phyloP scores from a whole-genome alignment of 2,329 filamentous ascomycete species.

The Ceratocystis alfenasii region DNA sequence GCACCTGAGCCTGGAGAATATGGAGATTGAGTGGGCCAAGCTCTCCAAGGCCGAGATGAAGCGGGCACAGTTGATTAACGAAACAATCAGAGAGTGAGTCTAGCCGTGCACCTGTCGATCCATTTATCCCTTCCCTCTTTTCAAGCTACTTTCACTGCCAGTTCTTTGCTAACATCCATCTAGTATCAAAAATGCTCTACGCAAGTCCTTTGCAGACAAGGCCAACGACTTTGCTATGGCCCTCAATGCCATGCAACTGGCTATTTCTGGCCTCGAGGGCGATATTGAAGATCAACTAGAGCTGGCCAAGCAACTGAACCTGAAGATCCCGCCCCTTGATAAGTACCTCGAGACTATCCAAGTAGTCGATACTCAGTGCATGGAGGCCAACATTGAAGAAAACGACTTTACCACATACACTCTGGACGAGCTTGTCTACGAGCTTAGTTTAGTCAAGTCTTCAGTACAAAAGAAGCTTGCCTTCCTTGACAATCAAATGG shows the following conservation, averaged over 20 bases:
- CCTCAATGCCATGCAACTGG: constrained; percentile 84
- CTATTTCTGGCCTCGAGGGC: constrained; percentile 92
- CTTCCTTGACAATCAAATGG: constrained; percentile 97
- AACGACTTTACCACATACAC: constrained; percentile 99
- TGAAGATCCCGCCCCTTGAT: constrained; percentile 79
- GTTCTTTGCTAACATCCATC: neutral
- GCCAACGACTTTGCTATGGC: constrained; percentile 96
- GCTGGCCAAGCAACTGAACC: constrained; percentile 74
- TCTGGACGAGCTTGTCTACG: constrained; percentile 90
- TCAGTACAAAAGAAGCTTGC: constrained; percentile 92
- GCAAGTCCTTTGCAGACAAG: constrained; percentile 90
- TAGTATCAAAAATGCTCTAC: constrained; percentile 87
- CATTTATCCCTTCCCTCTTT: neutral
- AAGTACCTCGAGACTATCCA: constrained; percentile 81
- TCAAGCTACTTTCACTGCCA: neutral
- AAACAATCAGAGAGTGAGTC: constrained; percentile 82
- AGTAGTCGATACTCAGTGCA: constrained; percentile 74
- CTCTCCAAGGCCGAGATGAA: constrained; percentile 76
- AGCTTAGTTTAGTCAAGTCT: constrained; percentile 78
- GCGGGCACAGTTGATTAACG: constrained; percentile 88
- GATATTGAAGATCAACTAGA: constrained; percentile 89
- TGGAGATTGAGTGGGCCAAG: constrained; percentile 70
- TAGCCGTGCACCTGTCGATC: no score
- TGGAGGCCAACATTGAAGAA: constrained; percentile 95
- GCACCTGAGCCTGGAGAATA: constrained; percentile 67